These are phyloP conservation scores for Gomphus bonarii DNA, from an alignment of 1,284 basidiomycete species.

Conservation along the genomic window DNA sequence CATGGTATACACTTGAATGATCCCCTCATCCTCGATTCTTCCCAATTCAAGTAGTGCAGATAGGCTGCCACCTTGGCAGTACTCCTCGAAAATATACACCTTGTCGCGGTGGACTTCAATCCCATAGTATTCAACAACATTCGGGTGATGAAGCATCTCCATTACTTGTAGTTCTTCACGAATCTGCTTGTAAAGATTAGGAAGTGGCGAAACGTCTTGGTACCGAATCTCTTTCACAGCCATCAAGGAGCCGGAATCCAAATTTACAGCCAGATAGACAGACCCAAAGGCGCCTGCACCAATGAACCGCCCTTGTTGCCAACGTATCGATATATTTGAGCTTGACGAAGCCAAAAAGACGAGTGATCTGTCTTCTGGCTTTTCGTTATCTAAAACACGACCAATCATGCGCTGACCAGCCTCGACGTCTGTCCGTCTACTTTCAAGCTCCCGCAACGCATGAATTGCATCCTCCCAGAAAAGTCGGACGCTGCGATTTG, in stretches of 20 bases:
- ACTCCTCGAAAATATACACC: conserved; percentile 99
- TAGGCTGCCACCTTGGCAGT: conserved; percentile 93
- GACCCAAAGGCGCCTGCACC: conserved; percentile 96
- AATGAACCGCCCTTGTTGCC: conserved; percentile 98
- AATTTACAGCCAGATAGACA: conserved; percentile 96
- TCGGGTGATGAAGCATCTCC: conserved; percentile 97
- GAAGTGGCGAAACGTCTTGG: conserved; percentile 80
- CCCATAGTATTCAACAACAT: conserved; percentile 98
- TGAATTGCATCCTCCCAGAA: conserved; percentile 63
- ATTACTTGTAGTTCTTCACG: conserved; percentile 97
- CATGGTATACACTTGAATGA: conserved; percentile 92
- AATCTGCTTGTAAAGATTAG: conserved; percentile 86
- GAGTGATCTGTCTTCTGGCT: conserved; percentile 82
- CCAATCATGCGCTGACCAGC: conserved; percentile 70
- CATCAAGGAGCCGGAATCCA: conserved; percentile 96
- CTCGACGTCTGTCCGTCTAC: conserved; percentile 46
- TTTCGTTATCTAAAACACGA: conserved; percentile 85
- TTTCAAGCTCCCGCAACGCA: conserved; percentile 57
- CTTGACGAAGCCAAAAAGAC: conserved; percentile 88
- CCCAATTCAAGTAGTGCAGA: conserved; percentile 89
- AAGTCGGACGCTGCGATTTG: conserved; percentile 44
- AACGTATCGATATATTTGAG: conserved; percentile 92
- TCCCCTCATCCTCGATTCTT: conserved; percentile 92
- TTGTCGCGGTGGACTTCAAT: conserved; percentile 99
- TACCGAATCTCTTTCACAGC: conserved; percentile 99